phyloP scores from a whole-genome alignment of 768 basidiomycete genomes.

The Mrakia blollopis region DNA sequence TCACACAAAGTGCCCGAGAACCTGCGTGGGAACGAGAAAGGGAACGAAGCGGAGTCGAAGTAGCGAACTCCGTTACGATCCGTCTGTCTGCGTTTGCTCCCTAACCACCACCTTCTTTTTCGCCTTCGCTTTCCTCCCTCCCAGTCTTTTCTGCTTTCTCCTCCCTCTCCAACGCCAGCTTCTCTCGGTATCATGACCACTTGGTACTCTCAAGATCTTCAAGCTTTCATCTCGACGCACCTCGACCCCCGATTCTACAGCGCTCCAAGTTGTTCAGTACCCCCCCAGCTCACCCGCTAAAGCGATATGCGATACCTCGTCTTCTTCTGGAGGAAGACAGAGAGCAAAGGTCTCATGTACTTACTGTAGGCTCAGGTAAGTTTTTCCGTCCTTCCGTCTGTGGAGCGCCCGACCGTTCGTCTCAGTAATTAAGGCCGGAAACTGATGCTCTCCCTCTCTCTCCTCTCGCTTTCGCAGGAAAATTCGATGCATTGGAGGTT shows the following conservation, averaged over 20 bases:
- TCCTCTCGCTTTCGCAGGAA: not conserved
- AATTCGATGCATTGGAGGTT: conserved; percentile 38
- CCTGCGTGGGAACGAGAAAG: too few species aligned
- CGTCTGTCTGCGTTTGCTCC: not conserved
- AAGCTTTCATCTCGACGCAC: not conserved
- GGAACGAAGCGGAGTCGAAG: too few species aligned
- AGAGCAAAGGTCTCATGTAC: not conserved
- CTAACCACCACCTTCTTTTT: not conserved
- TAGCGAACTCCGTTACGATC: too few species aligned
- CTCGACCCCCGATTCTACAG: not conserved
- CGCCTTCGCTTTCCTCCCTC: not conserved
- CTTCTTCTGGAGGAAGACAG: not conserved
- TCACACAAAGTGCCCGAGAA: too few species aligned
- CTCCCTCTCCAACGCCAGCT: too few species aligned
- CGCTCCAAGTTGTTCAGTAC: not conserved
- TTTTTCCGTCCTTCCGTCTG: not conserved
- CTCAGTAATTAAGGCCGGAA: not conserved
- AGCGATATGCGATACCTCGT: not conserved
- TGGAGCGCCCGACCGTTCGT: not conserved
- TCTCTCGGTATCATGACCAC: not conserved
- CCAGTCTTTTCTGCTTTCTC: not conserved
- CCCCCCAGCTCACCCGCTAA: not conserved
- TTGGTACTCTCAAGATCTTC: not conserved
- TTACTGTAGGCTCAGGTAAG: not conserved
- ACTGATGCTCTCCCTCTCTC: not conserved